Percentiles rank a stretch among this genome's conserved stretches.
These are phyloP conservation scores for Cicer chorassanicum DNA, from an alignment of 306 rosid genomes.

Conservation along the genomic window DNA sequence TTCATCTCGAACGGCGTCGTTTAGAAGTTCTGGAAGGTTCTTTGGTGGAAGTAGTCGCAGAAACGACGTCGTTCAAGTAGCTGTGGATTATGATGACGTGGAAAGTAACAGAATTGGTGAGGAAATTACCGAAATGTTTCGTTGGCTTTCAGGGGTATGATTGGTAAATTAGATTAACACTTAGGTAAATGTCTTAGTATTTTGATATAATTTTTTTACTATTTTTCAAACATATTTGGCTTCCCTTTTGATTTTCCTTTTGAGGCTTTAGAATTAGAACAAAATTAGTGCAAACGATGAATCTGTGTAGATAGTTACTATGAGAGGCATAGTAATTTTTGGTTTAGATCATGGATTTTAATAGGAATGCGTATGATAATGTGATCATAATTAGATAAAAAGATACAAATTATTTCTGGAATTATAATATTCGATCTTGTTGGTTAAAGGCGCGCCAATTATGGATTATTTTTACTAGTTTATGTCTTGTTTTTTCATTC, in stretches of 20 bases:
- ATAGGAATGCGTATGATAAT: not conserved
- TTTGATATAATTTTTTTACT: conserved; percentile 9
- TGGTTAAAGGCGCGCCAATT: not conserved
- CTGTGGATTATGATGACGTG: conserved; percentile 62
- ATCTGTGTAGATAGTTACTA: conserved; percentile 39
- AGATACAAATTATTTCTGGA: not conserved
- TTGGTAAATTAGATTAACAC: conserved; percentile 46
- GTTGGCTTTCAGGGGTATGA: conserved; percentile 95
- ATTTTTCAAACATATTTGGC: conserved; percentile 7
- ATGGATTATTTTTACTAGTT: not conserved
- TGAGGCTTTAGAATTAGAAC: not conserved
- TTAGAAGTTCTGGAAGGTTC: conserved; percentile 82
- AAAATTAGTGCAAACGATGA: conserved; percentile 18
- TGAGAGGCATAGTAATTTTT: conserved; percentile 3
- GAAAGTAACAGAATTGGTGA: conserved; percentile 73
- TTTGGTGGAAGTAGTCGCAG: conserved; percentile 78
- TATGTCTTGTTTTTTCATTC: not conserved
- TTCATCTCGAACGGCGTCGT: conserved; percentile 73
- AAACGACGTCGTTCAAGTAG: conserved; percentile 57
- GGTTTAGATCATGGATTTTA: not conserved
- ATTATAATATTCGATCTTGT: conserved; percentile 15
- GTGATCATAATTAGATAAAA: conserved; percentile 10
- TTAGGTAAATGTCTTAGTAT: conserved; percentile 28
- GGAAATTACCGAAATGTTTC: conserved; percentile 80
- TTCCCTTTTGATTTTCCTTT: conserved; percentile 23